Base-by-base conservation (phyloP, 257 asterid species). In the Ligustrum vulgare region DNA sequence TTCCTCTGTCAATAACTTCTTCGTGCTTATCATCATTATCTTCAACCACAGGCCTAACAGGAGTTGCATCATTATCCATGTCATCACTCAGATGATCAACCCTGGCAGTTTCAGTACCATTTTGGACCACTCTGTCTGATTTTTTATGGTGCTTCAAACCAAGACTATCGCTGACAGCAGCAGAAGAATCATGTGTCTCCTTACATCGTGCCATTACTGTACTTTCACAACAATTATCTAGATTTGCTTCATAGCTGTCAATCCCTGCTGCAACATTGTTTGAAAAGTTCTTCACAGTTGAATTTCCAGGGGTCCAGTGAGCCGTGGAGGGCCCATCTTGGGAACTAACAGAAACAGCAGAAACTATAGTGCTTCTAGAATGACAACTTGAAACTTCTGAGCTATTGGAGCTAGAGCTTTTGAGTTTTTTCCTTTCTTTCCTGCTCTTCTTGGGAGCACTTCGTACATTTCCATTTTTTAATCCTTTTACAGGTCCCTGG, bases 401-500 rank as follows among this genome's bases (percentile, higher is more conserved):
- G 67, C 75, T 81, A 68, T 77, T 77, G 80, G 84, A 68, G 83
- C 83, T 78, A 69, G 84, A 77, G 83, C 80, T 83, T 83, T 84
- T 93, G 75, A 54, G 83, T 83, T 85, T 95, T 81, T 87, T 93
- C 72, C 88, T 91, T 77, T 86, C 96, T 88, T 86, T 92, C 88
- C 85, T 89, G 82, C 83, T 88, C 96, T 88, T 95, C 84, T 88
- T 87, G 74, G 89, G 37, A 80, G 86, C 89, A 88, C 82, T 81
- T 83, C 84, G 85, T 22, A 71, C 79, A 73, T 84, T 84, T 80
- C 84, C 90, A 65, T 82, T 86, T 69, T 77, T 84, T 77, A 74
- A 81, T 77, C 91, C 90, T 80, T 84, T 79, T 79, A 74, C 84
- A 83, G 94, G 80, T 84, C 86, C 97, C 98, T 95, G 97, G 70